Evolutionary conservation across 352 stramenopile species (phyloP).

Genomic region (Globisporangium cederbergense): DNA sequence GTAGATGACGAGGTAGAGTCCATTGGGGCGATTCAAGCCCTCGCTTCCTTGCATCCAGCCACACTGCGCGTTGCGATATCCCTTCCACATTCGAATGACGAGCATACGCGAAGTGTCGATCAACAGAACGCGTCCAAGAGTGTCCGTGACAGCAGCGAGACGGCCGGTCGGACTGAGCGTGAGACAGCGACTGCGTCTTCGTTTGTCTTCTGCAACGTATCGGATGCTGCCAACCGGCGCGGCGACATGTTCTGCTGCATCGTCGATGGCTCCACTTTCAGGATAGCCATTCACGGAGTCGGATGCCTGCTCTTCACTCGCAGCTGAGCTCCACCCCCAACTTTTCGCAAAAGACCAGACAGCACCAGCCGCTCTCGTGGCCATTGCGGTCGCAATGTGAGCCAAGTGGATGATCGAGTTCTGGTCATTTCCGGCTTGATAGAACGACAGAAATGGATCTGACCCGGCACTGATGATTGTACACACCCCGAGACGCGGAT

Average conservation of each 20-base stretch:
- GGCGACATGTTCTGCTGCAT: slow-evolving; percentile 68
- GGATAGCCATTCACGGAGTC: slow-evolving; percentile 9
- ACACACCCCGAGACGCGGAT: slow-evolving; percentile 66
- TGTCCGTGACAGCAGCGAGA: slow-evolving; percentile 70
- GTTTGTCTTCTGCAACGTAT: slow-evolving; percentile 54
- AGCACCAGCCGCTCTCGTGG: slow-evolving; percentile 63
- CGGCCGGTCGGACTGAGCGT: slow-evolving; percentile 68
- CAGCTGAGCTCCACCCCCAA: slow-evolving; percentile 59
- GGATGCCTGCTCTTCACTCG: slow-evolving; percentile 10
- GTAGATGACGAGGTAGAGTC: slow-evolving; percentile 84
- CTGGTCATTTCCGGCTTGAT: slow-evolving; percentile 80
- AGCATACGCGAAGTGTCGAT: slow-evolving; percentile 80
- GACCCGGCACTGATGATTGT: slow-evolving; percentile 69
- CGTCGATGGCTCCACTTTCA: slow-evolving; percentile 35
- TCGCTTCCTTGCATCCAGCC: slow-evolving; percentile 78
- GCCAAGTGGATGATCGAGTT: slow-evolving; percentile 86
- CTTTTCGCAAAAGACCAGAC: slow-evolving; percentile 84
- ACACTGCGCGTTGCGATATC: slow-evolving; percentile 78
- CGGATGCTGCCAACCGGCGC: slow-evolving; percentile 50
- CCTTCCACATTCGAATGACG: slow-evolving; percentile 86
- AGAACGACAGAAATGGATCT: slow-evolving; percentile 74
- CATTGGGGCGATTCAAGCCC: slow-evolving; percentile 37
- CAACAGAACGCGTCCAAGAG: slow-evolving; percentile 68
- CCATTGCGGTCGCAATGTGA: slow-evolving; percentile 81
- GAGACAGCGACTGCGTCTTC: slow-evolving; percentile 54